A percentile compares a stretch with the other conserved stretches of the same genome.
Evolutionary conservation across 192 early-diverging fungal species (phyloP).

Genomic region (Gryganskiella cystojenkinii): DNA sequence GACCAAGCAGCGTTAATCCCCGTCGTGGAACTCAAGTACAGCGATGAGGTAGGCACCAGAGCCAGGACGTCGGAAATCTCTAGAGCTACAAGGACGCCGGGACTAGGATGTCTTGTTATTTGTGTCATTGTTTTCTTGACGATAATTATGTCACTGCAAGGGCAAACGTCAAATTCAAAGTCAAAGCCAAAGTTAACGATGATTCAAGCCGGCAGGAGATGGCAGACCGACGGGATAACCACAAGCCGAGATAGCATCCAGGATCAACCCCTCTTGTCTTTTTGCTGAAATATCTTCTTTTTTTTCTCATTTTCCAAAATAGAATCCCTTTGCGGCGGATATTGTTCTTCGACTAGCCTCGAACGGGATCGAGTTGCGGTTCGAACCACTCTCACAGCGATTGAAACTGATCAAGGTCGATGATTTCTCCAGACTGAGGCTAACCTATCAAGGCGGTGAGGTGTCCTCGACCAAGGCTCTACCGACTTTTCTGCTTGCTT

Average conservation of each 20-base stretch:
- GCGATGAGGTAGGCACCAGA: conserved; percentile 71
- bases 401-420: conserved; percentile 73
- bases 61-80: too few relatives aligned
- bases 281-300: neutral
- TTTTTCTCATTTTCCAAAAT: conserved; percentile 1
- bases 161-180: too few relatives aligned
- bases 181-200: too few relatives aligned
- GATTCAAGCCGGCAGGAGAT: too few relatives aligned
- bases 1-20: conserved; percentile 62
- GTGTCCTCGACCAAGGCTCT: conserved; percentile 70
- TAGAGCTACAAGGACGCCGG: too few relatives aligned
- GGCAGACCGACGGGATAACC: too few relatives aligned
- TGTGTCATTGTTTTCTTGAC: too few relatives aligned
- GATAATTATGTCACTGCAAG: too few relatives aligned
- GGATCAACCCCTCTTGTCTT: conserved; percentile 6
- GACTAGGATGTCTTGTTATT: too few relatives aligned
- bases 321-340: conserved; percentile 58
- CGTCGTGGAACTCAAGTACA: conserved; percentile 71
- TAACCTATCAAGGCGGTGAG: conserved; percentile 68
- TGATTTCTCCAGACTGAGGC: conserved; percentile 64
- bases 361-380: conserved; percentile 67
- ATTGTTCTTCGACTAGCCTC: conserved; percentile 52
- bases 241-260: too few relatives aligned
- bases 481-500: conserved; percentile 74
- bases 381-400: conserved; percentile 67